Percentiles rank a stretch among this genome's conserved stretches.
These are phyloP conservation scores for Elsinoe arachidis DNA, from an alignment of 2,329 filamentous ascomycete species.

Conservation along the genomic window DNA sequence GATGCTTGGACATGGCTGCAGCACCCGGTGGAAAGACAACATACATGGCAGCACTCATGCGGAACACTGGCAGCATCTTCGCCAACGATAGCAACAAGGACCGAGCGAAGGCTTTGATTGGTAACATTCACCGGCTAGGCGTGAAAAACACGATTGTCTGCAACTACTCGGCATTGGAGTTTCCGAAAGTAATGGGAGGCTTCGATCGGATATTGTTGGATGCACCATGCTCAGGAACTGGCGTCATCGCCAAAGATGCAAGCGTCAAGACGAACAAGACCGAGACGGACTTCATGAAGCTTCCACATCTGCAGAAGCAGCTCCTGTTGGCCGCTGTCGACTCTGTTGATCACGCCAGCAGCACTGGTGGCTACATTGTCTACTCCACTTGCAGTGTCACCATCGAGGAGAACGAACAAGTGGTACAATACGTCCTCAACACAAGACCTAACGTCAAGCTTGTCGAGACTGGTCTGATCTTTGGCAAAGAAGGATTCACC, in stretches of 20 bases:
- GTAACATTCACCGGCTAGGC: constrained; percentile 92
- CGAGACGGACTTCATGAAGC: constrained; percentile 83
- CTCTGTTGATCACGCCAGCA: constrained; percentile 81
- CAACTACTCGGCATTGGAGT: constrained; percentile 89
- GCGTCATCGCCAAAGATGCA: constrained; percentile 94
- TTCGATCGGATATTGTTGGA: constrained; percentile 93
- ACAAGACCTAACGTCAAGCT: constrained; percentile 90
- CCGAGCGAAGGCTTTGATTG: constrained; percentile 92
- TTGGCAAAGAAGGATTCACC: constrained; percentile 88
- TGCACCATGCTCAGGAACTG: constrained; percentile 91
- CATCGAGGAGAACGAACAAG: constrained; percentile 86
- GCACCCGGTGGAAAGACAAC: constrained; percentile 95
- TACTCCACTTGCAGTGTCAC: constrained; percentile 96
- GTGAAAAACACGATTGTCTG: constrained; percentile 91
- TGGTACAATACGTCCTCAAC: constrained; percentile 85
- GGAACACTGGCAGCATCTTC: constrained; percentile 90
- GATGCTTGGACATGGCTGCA: constrained; percentile 88
- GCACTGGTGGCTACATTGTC: constrained; percentile 89
- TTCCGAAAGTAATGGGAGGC: constrained; percentile 87
- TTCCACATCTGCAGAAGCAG: constrained; percentile 93
- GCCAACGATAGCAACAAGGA: constrained; percentile 94
- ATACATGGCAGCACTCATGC: constrained; percentile 93
- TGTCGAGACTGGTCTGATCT: constrained; percentile 81
- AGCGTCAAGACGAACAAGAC: constrained; percentile 98
- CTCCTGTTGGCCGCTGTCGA: constrained; percentile 88